Evolutionary conservation across 1,139 yeast species (phyloP).

Genomic region (Nakaseomyces bracarensis): DNA sequence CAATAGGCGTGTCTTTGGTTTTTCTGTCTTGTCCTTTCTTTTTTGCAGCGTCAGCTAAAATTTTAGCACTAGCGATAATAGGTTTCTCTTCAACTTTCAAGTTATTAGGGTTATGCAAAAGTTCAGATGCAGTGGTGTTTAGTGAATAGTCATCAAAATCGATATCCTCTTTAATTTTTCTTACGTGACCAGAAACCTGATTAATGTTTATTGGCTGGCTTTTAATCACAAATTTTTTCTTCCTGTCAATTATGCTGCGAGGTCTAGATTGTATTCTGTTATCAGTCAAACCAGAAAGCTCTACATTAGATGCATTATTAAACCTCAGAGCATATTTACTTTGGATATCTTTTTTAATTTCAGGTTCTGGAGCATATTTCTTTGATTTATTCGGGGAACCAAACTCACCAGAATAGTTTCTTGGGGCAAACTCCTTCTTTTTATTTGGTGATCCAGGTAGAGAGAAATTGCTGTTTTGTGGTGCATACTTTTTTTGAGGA

Average conservation of each 20-base stretch:
- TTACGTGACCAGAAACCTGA: not conserved
- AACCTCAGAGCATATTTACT: not conserved
- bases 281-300: not conserved
- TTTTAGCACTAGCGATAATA: slow-evolving; percentile 27
- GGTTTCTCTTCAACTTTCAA: slow-evolving; percentile 26
- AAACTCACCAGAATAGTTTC: too few relatives aligned
- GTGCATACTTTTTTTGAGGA: slow-evolving; percentile 7
- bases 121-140: slow-evolving; percentile 29
- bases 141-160: slow-evolving; percentile 12
- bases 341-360: not conserved
- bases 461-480: not conserved
- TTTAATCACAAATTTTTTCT: slow-evolving; percentile 1
- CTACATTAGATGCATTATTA: not conserved
- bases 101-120: slow-evolving; percentile 28
- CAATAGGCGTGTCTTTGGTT: slow-evolving; percentile 1
- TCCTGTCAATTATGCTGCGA: slow-evolving; percentile 1
- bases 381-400: not conserved
- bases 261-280: not conserved
- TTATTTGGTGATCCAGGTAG: slow-evolving; percentile 9
- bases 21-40: slow-evolving; percentile 5
- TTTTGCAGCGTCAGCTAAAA: slow-evolving; percentile 24
- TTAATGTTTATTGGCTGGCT: slow-evolving; percentile 1
- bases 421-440: slow-evolving; percentile 5
- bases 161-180: slow-evolving; percentile 6
- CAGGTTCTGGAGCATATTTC: slow-evolving; percentile 1